Base-by-base conservation (phyloP, 1,139 yeast species). In the Pneumocystis carinii region DNA sequence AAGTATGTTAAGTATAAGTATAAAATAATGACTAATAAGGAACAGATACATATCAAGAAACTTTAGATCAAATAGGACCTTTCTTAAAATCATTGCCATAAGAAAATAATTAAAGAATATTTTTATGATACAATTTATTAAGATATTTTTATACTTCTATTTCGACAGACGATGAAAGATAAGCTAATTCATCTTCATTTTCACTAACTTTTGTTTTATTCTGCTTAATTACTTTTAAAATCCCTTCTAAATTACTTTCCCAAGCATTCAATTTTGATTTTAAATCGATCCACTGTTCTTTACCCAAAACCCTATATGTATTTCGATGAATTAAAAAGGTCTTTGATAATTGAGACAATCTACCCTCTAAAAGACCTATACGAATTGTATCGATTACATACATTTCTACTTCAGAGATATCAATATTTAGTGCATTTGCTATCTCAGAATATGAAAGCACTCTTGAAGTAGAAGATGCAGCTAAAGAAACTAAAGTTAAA, bases 371-470 rank as follows among this genome's bases (percentile, higher is more conserved):
- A 38, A 77, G 73, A 4, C 78, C 78, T 4, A 78, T 77, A 63
- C 77, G 73, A 65, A 77, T 75, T 32, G 77, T 75, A 61, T 77
- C 79, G 64, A 77, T 76, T 56, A 77, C 71, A 73, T 78, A 74
- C 42, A 71, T 61, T 69, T 77, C 80, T 42, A 77, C 77, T 59
- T 74, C 75, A 39, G 63, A 63, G 29, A 70, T 75, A 19, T 72
- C 66, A 36, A 77, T 71, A 38, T 71, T 73, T 37, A 76, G 69
- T 19, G 73, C 71, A 12, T 66, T 62, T 24, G 76, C 73, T 64
- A 77, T 73, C 27, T 68, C 71, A 17, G 69, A 63, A 68, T 76
- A 78, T 27, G 73, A 59, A 14, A 77, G 69, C 39, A 71, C 66
- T 32, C 68, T 62, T 24, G 56, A 48, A n/a, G 63, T 62, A 27